Evolutionary conservation across 306 rosid genomes (phyloP).

Genomic region (Coriaria nepalensis): DNA sequence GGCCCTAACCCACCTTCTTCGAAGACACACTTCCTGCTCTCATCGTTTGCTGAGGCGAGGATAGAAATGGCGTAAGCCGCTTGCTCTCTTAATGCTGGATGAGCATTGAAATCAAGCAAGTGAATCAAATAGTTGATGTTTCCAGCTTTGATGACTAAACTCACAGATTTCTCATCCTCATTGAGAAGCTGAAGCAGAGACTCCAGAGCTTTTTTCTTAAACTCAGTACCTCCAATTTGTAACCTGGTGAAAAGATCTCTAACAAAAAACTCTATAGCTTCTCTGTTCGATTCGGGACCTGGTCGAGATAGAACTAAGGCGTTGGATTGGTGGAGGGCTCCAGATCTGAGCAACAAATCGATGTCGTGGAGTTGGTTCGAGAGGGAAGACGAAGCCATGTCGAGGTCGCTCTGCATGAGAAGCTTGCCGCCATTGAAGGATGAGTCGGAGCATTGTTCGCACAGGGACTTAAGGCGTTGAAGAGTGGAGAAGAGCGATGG

Average conservation of each 20-base stretch:
- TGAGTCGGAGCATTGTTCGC: conserved; percentile 24
- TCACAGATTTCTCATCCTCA: conserved; percentile 24
- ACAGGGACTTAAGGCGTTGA: conserved; percentile 32
- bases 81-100: conserved; percentile 26
- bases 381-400: conserved; percentile 38
- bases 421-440: conserved; percentile 41
- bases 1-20: conserved; percentile 48
- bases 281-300: conserved; percentile 24
- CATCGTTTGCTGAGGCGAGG: conserved; percentile 30
- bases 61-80: conserved; percentile 27
- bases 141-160: conserved; percentile 25
- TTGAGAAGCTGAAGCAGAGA: conserved; percentile 36
- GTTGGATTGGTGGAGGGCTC: conserved; percentile 44
- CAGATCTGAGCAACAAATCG: conserved; percentile 40
- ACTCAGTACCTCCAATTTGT: conserved; percentile 46
- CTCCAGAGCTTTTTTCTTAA: conserved; percentile 40
- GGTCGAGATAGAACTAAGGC: conserved; percentile 45
- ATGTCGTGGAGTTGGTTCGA: conserved; percentile 33
- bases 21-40: conserved; percentile 27
- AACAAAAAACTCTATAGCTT: conserved; percentile 27
- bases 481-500: conserved; percentile 43
- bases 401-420: conserved; percentile 51
- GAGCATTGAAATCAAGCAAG: conserved; percentile 30
- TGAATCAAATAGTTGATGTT: conserved; percentile 30
- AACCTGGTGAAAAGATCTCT: conserved; percentile 41